Percentiles rank a stretch among this genome's conserved stretches.
phyloP scores from a whole-genome alignment of 192 early-diverging fungal genomes.

The Diversispora eburnea region DNA sequence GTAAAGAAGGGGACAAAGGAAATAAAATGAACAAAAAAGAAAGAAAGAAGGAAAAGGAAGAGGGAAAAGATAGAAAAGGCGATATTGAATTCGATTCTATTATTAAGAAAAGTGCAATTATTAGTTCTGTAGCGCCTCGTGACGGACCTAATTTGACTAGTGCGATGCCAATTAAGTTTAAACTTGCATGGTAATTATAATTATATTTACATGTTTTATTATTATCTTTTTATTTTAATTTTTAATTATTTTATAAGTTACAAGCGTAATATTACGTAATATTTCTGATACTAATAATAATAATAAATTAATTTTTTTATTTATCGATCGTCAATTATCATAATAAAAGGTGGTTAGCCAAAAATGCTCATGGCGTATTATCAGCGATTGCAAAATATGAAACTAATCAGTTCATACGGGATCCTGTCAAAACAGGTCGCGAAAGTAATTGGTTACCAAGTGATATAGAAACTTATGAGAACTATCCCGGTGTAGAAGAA shows the following conservation, averaged over 20 bases:
- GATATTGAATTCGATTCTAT: neutral
- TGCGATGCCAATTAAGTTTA: constrained; percentile 26
- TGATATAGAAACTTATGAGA: constrained; percentile 10
- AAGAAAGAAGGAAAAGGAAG: too few species aligned
- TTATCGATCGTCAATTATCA: neutral
- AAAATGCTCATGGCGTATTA: constrained; percentile 1
- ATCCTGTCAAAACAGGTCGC: constrained; percentile 13
- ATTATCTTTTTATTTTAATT: neutral
- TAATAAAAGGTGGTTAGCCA: constrained; percentile 15
- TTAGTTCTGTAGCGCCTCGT: constrained; percentile 28
- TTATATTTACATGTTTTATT: neutral
- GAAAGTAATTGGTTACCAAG: neutral
- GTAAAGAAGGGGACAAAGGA: too few species aligned
- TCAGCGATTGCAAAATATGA: constrained; percentile 18
- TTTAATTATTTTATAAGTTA: neutral
- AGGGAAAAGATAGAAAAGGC: neutral
- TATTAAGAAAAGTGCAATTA: constrained; percentile 20
- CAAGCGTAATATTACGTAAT: too few species aligned
- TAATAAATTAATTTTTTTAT: neutral
- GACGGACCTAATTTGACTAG: neutral
- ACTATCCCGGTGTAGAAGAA: constrained; percentile 6
- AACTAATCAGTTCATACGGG: neutral
- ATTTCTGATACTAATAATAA: neutral
- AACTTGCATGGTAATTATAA: constrained; percentile 26
- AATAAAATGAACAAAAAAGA: too few species aligned